Conservation (phyloP, 345 rosid genomes). For the Lumnitzera racemosa region DNA sequence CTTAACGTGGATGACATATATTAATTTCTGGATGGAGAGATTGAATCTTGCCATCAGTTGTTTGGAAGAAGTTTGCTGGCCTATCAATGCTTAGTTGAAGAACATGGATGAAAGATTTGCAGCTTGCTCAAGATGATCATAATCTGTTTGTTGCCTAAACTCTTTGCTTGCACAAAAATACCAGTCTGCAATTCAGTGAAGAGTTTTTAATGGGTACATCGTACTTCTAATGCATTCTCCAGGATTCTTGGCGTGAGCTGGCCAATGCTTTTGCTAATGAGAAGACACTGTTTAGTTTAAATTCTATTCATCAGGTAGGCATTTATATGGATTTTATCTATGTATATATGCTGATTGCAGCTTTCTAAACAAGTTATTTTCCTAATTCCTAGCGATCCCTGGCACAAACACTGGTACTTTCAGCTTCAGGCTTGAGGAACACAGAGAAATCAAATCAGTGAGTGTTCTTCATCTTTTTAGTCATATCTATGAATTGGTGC, state of each 20-base stretch:
- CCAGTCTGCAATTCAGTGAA: neutral
- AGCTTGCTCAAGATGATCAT: too few relatives aligned
- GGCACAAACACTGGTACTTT: slow-evolving; percentile 89
- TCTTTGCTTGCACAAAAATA: neutral
- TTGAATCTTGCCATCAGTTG: too few relatives aligned
- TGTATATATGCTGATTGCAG: slow-evolving; percentile 1
- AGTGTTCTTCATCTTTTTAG: slow-evolving; percentile 25
- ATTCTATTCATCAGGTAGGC: slow-evolving; percentile 78
- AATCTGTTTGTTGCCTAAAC: too few relatives aligned
- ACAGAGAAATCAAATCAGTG: slow-evolving; percentile 80
- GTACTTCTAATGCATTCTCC: slow-evolving; percentile 17
- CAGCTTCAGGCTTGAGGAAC: slow-evolving; percentile 79
- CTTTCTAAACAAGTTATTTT: slow-evolving; percentile 10
- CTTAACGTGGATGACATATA: too few relatives aligned
- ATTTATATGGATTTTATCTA: slow-evolving; percentile 10
- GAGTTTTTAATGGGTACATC: too few relatives aligned
- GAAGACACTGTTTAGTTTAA: slow-evolving; percentile 59
- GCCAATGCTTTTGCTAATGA: slow-evolving; percentile 88
- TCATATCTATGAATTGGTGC: slow-evolving; percentile 4
- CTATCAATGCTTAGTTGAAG: too few relatives aligned
- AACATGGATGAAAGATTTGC: too few relatives aligned
- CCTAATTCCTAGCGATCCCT: slow-evolving; percentile 62
- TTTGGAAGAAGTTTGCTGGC: too few relatives aligned
- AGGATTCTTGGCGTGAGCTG: slow-evolving; percentile 90
- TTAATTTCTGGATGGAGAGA: too few relatives aligned